Base-by-base conservation (phyloP, 2,329 filamentous ascomycete species). In the Xylaria sp. region DNA sequence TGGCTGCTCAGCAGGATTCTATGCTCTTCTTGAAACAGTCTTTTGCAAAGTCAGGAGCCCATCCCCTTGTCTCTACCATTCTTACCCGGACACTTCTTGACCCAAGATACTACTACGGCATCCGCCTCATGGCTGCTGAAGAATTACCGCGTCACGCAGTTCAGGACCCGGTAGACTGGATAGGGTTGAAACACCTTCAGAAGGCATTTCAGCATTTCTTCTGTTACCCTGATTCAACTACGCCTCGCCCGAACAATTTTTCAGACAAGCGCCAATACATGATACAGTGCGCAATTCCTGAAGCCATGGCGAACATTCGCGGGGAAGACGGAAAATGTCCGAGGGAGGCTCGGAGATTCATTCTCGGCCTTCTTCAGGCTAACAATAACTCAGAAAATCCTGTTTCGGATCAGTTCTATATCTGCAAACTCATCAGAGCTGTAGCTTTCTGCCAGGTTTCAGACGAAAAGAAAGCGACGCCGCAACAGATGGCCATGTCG, bases 371-470 rank as follows among this genome's bases (percentile, higher is more conserved):
- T 73, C 82, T 99, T 35, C 89, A 91, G 51, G 94, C 93, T 79
- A 99, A 99, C 73, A 94, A 99, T 77, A 99, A 99, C 73, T 89
- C 91, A 2, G 90, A 91, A 63, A 99, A 99, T 70, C 78, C 89
- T 52, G 96, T 87, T 73, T 97, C 94, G 4, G 96, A 99, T 72
- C 90, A 94, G 65, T 89, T 92, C 71, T 99, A 97, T 73, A 87
- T 99, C 57, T 88, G 92, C 7, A 90, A 85, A 21, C 82, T 99
- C 23, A 90, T 99, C 8, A 80, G 83, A 43, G 82, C 84, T 0
- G 76, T 89, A 25, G 83, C 87, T 1, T 82, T 81, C 0, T 87
- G 84, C n/a, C 78, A 88, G 25, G 81, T 89, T 51, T 82, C 83
- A 0, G 75, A 78, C 43, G 77, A 78, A 54, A 73, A 72, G 55